Base-by-base conservation (phyloP, 1,139 yeast species). In the Dujonia santamariae region DNA sequence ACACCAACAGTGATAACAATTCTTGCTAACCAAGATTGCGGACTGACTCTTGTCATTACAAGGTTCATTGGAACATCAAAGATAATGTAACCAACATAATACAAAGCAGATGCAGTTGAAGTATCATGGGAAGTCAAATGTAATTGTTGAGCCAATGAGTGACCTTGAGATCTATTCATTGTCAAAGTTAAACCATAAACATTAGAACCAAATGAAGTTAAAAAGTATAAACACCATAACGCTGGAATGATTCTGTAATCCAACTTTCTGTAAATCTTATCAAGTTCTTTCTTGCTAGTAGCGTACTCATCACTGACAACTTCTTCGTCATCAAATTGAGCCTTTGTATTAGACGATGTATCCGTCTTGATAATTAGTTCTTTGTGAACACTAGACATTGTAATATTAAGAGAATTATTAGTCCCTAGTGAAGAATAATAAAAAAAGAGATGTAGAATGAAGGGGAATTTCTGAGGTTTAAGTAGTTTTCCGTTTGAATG, bases 31-130 rank as follows among this genome's bases (percentile, higher is more conserved):
- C 96, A 86, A 2, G 85, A 73, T 49, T 86, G 94, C 1, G 96
- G 95, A 27, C 88, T 80, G 8, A 85, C 74, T 40, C 70, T 67
- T n/a, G 95, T 85, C 95, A 86, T 85, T 35, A 78, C 59, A 50
- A 86, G 68, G 57, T 86, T 86, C 92, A 85, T 85, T 17, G 96
- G 96, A 22, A 85, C 80, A 56, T 86, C 96, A 51, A 86, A 86
- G 31, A 86, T 63, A 45, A 86, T 85, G 54, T 75, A 84, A 4
- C 92, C 95, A 20, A 86, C 95, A 47, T 79, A 85, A 63, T 83
- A 82, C 32, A 86, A 66, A 0, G 96, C 95, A 18, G 85, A 78
- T 2, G 95, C 95, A 1, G 84, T 76, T 1, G 94, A 77, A 1
- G 75, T 72, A 43, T 84, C 76, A 36, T 80, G 75, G 2, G 78